These are phyloP conservation scores for Pinus albicaulis DNA, from an alignment of 75 land plant genomes.

Conservation along the genomic window DNA sequence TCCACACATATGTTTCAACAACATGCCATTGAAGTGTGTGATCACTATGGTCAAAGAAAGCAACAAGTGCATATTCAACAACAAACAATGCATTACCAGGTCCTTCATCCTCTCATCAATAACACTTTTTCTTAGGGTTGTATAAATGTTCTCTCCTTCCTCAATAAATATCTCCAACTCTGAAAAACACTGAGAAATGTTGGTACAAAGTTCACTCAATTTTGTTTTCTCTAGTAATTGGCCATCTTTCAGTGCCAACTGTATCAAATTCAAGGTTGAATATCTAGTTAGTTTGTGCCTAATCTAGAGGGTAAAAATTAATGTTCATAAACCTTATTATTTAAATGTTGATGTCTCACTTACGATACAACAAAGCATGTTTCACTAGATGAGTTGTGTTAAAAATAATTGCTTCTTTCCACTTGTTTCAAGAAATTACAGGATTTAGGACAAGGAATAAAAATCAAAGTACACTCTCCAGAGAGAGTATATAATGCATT, in stretches of 20 bases:
- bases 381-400: not conserved
- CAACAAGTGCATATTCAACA: slow-evolving; percentile 91
- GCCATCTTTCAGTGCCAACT: slow-evolving; percentile 90
- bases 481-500: not conserved
- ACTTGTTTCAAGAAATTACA: not conserved
- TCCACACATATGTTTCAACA: slow-evolving; percentile 89
- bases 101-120: slow-evolving; percentile 91
- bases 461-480: not conserved
- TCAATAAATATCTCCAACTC: slow-evolving; percentile 97
- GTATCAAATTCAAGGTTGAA: slow-evolving; percentile 13
- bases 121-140: slow-evolving; percentile 80
- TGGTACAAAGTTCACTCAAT: slow-evolving; percentile 84
- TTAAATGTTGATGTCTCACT: not conserved
- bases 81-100: slow-evolving; percentile 81
- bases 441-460: not conserved
- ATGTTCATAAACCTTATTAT: not conserved
- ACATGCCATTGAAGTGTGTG: slow-evolving; percentile 96
- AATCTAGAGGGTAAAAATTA: not conserved
- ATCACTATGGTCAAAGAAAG: slow-evolving; percentile 95
- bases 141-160: slow-evolving; percentile 74
- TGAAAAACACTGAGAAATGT: slow-evolving; percentile 88
- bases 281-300: not conserved
- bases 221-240: slow-evolving; percentile 91
- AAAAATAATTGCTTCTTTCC: not conserved
- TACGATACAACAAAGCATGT: not conserved